Evolutionary conservation across 192 early-diverging fungal species (phyloP), one percentile per base, ranked within the genome.

Genomic region (Podila epigama): DNA sequence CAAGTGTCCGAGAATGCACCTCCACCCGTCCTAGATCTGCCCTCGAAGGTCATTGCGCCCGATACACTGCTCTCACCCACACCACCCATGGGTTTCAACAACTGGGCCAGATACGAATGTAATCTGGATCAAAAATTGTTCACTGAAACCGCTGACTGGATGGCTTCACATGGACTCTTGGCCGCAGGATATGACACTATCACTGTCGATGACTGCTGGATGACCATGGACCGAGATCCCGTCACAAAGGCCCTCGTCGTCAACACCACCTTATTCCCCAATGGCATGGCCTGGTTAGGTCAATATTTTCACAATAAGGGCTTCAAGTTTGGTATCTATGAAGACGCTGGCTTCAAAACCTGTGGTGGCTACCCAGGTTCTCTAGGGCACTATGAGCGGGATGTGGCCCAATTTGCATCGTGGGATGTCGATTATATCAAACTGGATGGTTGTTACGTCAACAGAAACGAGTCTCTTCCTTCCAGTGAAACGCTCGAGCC

Each of bases 371-470:
- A 80, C 50, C 82, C 81, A 9, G 89, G 87, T 7, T 83, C 79
- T 0, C 71, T 83, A 32, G 63, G 79, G 28, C 71, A 81, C 52
- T 88, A 87, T 55, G 48, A 69, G 0, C 36, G 63, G 29, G 89
- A 90, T 65, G 84, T 87, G 11, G 51, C 54, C 20, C 72, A 60
- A 31, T 89, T 81, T 70, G 84, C 86, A 11, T 32, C 39, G 6
- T 89, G 87, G 89, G 85, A 68, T 25, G 72, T 90, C 25, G 89
- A 90, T 68, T 89, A 82, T 70, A 64, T 89, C 11, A 90, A 90
- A 58, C 80, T 87, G 50, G 89, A 90, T 51, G 89, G 88, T 41
- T 90, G 89, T 63, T 70, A 79, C 44, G 66, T 75, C 16, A 55
- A 75, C 16, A 81, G 40, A 53, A 86, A 63, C 68, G 83, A 59